Conservation (phyloP, 495 filamentous ascomycete species). For the Neurospora sp. region DNA sequence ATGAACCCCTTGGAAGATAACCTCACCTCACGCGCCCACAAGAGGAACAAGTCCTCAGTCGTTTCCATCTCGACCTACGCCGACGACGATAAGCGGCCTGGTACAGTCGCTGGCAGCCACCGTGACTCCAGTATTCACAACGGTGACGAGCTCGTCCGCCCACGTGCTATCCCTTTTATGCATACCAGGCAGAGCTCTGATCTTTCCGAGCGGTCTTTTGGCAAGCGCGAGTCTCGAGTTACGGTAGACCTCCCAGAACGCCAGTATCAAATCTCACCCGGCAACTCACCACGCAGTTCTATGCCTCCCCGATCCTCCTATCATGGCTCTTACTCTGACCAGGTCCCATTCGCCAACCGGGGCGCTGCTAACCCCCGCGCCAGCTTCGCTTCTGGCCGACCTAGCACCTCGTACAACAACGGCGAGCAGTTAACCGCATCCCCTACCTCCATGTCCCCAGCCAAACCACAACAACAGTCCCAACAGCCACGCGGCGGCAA, state of each 20-base stretch:
- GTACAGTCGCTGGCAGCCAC: slow-evolving; percentile 36
- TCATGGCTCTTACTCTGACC: slow-evolving; percentile 28
- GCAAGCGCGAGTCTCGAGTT: slow-evolving; percentile 36
- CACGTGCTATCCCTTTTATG: slow-evolving; percentile 62
- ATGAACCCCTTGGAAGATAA: slow-evolving; percentile 88
- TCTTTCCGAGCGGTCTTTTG: slow-evolving; percentile 38
- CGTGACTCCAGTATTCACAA: slow-evolving; percentile 34
- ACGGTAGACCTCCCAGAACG: slow-evolving; percentile 34
- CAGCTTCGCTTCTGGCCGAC: slow-evolving; percentile 8
- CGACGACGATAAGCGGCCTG: slow-evolving; percentile 40
- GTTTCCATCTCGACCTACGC: slow-evolving; percentile 41
- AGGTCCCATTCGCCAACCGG: slow-evolving; percentile 25
- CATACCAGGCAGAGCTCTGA: slow-evolving; percentile 47
- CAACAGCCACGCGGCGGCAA: slow-evolving; percentile 44
- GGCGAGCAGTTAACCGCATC: not conserved
- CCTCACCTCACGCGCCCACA: slow-evolving; percentile 64
- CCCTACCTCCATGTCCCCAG: slow-evolving; percentile 7
- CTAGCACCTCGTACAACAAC: not conserved
- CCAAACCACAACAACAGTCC: slow-evolving; percentile 28
- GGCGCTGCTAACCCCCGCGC: slow-evolving; percentile 19
- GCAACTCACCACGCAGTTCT: slow-evolving; percentile 38
- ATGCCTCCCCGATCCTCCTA: slow-evolving; percentile 13
- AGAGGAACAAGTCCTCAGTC: slow-evolving; percentile 64
- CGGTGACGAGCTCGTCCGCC: slow-evolving; percentile 45
- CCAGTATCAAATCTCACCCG: slow-evolving; percentile 37